A percentile compares a stretch with the other conserved stretches of the same genome.
phyloP scores from a whole-genome alignment of 140 eudicot species.

The Stevia rebaudiana region DNA sequence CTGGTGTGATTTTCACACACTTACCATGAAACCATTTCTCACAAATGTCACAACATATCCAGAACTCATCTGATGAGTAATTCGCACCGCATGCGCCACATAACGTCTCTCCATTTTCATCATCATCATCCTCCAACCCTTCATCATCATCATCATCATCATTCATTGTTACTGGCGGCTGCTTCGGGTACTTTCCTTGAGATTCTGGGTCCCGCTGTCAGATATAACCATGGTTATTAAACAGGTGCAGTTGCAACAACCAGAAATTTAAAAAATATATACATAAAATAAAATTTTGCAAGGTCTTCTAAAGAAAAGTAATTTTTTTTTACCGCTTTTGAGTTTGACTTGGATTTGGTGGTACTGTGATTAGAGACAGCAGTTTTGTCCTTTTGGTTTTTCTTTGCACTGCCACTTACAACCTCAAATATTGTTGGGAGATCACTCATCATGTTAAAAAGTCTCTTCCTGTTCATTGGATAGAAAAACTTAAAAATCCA shows the following conservation, averaged over 20 bases:
- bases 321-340: conserved; percentile 50
- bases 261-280: not conserved
- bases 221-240: not conserved
- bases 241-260: not conserved
- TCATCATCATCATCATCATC: conserved; percentile 57
- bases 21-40: conserved; percentile 97
- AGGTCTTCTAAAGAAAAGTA: conserved; percentile 11
- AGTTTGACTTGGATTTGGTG: conserved; percentile 67
- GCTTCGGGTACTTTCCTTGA: conserved; percentile 43
- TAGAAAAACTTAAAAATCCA: not conserved
- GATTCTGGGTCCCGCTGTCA: conserved; percentile 34
- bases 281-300: not conserved
- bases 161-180: conserved; percentile 31
- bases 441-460: conserved; percentile 71
- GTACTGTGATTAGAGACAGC: conserved; percentile 54
- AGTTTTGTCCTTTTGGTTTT: conserved; percentile 63
- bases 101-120: conserved; percentile 73
- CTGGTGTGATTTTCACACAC: conserved; percentile 95
- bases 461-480: conserved; percentile 52
- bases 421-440: conserved; percentile 84
- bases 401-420: conserved; percentile 64
- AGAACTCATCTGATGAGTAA: conserved; percentile 79
- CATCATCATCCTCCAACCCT: conserved; percentile 64
- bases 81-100: conserved; percentile 90
- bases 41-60: conserved; percentile 94